Base-by-base conservation (phyloP, 2,329 filamentous ascomycete species). In the Lecanosticta acicola region DNA sequence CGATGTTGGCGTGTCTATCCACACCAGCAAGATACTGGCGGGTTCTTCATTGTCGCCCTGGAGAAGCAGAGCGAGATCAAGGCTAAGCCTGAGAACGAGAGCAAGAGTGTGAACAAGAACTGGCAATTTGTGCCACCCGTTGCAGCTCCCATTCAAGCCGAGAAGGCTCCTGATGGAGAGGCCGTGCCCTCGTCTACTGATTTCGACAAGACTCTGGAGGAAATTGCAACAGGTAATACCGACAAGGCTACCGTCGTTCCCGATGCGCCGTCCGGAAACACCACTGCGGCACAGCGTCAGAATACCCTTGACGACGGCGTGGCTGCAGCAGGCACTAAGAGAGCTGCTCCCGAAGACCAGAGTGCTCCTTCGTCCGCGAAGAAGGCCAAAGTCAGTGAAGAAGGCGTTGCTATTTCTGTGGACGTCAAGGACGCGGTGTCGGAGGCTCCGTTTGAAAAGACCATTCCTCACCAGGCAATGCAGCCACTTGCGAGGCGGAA, bases 41-140 rank as follows among this genome's bases (percentile, higher is more conserved):
- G 85, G 17, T 98, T 98, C 76, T 98, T 98, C 72, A 96, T 98
- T 64, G 85, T 89, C 0, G 90, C 96, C 0, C 71, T 98, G 14
- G 86, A 96, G 72, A 98, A 98, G 76, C 83, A 84, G 65, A 78
- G 80, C 19, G 93, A 96, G 55, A 89, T 94, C 65, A 85, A 79
- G 64, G 84, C 83, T 7, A 85, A 79, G 66, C 82, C 83, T 17
- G 86, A 93, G 66, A 76, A 78, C 3, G 73, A 76, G 46, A 64
- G 69, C 44, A 78, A 77, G 60, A 61, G 59, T 41, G 51, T 49
- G 17, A 61, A 63, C 47, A 61, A 56, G 37, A 45, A 59, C 24
- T 65, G 62, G 62, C 53, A 47, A 3, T 62, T 57, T 48, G 54
- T 41, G 38, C 50, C 51, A 18, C 57, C 55, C 42, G 53, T 50